Percentiles rank a stretch among this genome's conserved stretches.
Evolutionary conservation across 208 protist genomes (phyloP).

Genomic region (Trypanosoma avium): DNA sequence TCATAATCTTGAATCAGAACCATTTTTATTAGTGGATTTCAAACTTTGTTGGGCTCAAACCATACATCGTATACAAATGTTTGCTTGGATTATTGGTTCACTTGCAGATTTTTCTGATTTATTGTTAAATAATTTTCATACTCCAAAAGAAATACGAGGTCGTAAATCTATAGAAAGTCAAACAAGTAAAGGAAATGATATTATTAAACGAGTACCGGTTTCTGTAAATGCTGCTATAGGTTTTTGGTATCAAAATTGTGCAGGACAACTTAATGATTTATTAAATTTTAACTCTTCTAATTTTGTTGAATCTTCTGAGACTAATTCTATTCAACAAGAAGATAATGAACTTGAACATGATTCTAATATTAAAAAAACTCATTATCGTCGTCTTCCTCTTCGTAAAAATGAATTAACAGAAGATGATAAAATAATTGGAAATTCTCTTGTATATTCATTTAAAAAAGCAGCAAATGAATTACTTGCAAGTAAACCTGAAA

Average conservation of each 20-base stretch:
- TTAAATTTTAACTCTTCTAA: neutral
- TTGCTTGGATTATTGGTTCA: constrained; percentile 34
- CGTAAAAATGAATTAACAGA: neutral
- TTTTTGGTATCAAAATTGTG: constrained; percentile 30
- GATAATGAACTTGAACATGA: too few species aligned
- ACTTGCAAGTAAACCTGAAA: neutral
- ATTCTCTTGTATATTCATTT: constrained; percentile 2
- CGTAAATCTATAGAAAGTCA: neutral
- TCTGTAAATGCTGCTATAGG: constrained; percentile 10
- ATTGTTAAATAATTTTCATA: neutral
- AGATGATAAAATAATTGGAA: constrained; percentile 5
- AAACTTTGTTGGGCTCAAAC: constrained; percentile 13
- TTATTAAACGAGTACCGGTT: neutral
- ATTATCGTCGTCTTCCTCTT: neutral
- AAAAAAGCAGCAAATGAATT: constrained; percentile 16
- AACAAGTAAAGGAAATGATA: neutral
- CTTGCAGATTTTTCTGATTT: constrained; percentile 24
- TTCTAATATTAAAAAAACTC: neutral
- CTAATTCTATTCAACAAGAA: neutral
- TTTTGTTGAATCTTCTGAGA: neutral
- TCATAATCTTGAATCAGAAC: neutral
- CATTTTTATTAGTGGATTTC: neutral
- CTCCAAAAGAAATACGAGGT: neutral
- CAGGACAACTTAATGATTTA: neutral
- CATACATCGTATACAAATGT: constrained; percentile 23